Evolutionary conservation across 2,329 filamentous ascomycete species (phyloP).

Genomic region (Sporothrix protearum): DNA sequence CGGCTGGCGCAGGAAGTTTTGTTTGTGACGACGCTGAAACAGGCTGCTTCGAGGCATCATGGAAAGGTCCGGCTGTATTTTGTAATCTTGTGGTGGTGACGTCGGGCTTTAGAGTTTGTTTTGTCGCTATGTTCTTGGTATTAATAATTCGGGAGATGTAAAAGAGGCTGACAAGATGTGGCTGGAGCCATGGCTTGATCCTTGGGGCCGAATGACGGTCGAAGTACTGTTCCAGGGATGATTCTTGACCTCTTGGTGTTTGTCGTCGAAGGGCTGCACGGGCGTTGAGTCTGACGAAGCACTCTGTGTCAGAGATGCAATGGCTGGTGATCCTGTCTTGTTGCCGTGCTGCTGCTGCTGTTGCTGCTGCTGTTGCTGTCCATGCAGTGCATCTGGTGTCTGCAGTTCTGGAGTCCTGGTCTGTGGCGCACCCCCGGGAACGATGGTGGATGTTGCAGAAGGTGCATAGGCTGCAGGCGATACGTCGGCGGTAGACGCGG

Average conservation of each 20-base stretch:
- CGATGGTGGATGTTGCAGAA: not conserved
- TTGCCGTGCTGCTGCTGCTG: not conserved
- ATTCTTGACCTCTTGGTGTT: not conserved
- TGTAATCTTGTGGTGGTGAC: not conserved
- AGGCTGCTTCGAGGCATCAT: not conserved
- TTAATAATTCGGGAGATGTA: not conserved
- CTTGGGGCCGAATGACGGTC: not conserved
- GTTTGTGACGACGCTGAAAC: not conserved
- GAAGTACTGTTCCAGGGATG: not conserved
- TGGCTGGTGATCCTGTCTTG: too few species aligned
- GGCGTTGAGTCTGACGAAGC: too few species aligned
- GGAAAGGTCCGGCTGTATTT: not conserved
- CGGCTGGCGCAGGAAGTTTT: too few species aligned
- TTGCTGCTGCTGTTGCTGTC: not conserved
- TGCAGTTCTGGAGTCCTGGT: not conserved
- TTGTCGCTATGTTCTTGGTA: not conserved
- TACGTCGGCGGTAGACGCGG: not conserved
- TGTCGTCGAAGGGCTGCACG: not conserved
- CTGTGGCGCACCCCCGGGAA: not conserved
- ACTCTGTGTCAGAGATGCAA: not conserved
- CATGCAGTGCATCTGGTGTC: not conserved
- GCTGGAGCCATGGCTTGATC: not conserved
- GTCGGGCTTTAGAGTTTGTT: not conserved
- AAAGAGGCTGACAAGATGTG: not conserved
- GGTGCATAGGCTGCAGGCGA: not conserved